Conservation (phyloP, 2,329 filamentous ascomycete species). For the Ceratocystis papillata region DNA sequence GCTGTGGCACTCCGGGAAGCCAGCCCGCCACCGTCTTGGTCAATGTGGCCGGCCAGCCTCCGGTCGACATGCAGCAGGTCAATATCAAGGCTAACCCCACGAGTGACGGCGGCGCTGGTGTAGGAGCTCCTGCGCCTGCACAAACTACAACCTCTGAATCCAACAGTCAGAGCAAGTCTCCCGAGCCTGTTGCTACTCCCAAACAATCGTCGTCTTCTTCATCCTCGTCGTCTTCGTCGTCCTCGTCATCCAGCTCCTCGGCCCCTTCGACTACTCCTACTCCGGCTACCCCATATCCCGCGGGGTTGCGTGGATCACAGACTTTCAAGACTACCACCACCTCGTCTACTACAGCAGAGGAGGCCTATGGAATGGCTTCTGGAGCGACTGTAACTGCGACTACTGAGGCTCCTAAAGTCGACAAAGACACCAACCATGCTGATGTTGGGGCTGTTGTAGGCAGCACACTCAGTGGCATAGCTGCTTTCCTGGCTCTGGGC, state of each 20-base stretch:
- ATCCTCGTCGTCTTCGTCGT: background rate
- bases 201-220: background rate
- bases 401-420: constrained; percentile 18
- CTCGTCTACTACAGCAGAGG: constrained; percentile 18
- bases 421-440: constrained; percentile 26
- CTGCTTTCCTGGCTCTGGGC: constrained; percentile 36
- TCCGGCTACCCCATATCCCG: background rate
- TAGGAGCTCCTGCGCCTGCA: background rate
- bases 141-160: background rate
- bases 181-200: constrained; percentile 3
- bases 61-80: constrained; percentile 30
- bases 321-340: constrained; percentile 16
- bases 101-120: constrained; percentile 34
- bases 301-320: constrained; percentile 5
- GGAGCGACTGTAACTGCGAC: constrained; percentile 14
- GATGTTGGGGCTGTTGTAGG: constrained; percentile 44
- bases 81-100: constrained; percentile 29
- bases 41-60: constrained; percentile 36
- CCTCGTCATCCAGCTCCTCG: background rate
- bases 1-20: constrained; percentile 42
- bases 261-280: background rate
- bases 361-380: constrained; percentile 23
- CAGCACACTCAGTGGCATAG: constrained; percentile 43
- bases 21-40: constrained; percentile 41
- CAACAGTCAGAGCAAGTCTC: background rate